Evolutionary conservation across 345 rosid species (phyloP).

Genomic region (Aquilaria malaccensis): DNA sequence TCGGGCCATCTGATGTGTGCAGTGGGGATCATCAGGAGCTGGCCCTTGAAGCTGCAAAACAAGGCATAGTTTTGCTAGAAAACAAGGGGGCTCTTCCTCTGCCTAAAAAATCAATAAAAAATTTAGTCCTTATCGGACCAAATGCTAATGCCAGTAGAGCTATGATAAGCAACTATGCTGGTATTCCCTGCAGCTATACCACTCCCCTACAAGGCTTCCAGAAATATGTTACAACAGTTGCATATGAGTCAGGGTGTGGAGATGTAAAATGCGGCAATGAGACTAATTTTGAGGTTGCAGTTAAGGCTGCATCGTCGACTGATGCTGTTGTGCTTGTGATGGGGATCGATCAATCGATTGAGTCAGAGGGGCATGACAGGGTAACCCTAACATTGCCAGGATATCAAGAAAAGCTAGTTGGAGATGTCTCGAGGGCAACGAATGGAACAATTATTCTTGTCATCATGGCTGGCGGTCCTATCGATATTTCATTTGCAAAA

Average conservation of each 20-base stretch:
- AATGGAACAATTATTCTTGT: slow-evolving; percentile 24
- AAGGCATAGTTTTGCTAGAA: slow-evolving; percentile 33
- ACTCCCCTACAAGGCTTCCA: slow-evolving; percentile 34
- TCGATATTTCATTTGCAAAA: slow-evolving; percentile 29
- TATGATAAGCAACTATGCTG: slow-evolving; percentile 38
- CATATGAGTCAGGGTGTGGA: slow-evolving; percentile 19
- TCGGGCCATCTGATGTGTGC: slow-evolving; percentile 36
- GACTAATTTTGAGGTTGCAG: slow-evolving; percentile 7
- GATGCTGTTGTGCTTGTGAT: slow-evolving; percentile 23
- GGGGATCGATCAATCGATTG: slow-evolving; percentile 30
- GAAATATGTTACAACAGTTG: slow-evolving; percentile 14
- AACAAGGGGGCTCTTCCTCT: slow-evolving; percentile 34
- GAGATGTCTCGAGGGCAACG: slow-evolving; percentile 17
- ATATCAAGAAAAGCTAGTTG: slow-evolving; percentile 26
- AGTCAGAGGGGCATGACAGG: slow-evolving; percentile 28
- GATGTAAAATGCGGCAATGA: slow-evolving; percentile 19
- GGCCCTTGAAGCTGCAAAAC: slow-evolving; percentile 33
- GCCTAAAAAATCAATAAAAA: slow-evolving; percentile 11
- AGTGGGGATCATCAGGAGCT: slow-evolving; percentile 20
- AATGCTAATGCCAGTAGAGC: slow-evolving; percentile 29
- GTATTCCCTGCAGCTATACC: slow-evolving; percentile 30
- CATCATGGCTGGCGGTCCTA: slow-evolving; percentile 31
- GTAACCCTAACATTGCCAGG: slow-evolving; percentile 31
- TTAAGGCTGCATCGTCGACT: slow-evolving; percentile 14
- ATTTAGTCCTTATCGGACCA: slow-evolving; percentile 30